phyloP scores from a whole-genome alignment of 139 green algal genomes.

The Medakamo hakoo region DNA sequence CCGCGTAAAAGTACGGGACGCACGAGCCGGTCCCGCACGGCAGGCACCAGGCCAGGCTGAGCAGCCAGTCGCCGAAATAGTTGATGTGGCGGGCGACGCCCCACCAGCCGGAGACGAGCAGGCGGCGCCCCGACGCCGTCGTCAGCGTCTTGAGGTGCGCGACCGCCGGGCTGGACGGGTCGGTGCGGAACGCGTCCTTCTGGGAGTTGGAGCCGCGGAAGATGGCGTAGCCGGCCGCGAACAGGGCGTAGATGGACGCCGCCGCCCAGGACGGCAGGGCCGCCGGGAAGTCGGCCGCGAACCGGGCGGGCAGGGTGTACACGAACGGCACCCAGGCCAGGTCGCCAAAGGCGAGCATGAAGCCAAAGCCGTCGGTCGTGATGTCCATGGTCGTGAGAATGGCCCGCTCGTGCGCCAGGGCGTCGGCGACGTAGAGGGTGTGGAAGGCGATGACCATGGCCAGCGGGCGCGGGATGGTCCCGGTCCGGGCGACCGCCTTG shows the following conservation, averaged over 20 bases:
- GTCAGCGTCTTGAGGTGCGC: slow-evolving; percentile 57
- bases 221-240: slow-evolving; percentile 65
- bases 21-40: slow-evolving; percentile 57
- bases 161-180: slow-evolving; percentile 52
- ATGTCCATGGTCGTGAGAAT: slow-evolving; percentile 98
- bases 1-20: slow-evolving; percentile 91
- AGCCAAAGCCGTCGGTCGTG: slow-evolving; percentile 93
- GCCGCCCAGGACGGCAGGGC: slow-evolving; percentile 21
- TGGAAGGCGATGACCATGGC: slow-evolving; percentile 70
- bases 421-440: slow-evolving; percentile 38
- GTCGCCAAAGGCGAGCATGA: slow-evolving; percentile 97
- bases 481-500: slow-evolving; percentile 36
- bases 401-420: slow-evolving; percentile 46
- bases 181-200: slow-evolving; percentile 76
- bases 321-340: slow-evolving; percentile 94
- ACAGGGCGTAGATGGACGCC: slow-evolving; percentile 41
- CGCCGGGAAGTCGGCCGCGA: slow-evolving; percentile 44
- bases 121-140: slow-evolving; percentile 58
- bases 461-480: slow-evolving; percentile 47
- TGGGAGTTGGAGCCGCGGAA: slow-evolving; percentile 90
- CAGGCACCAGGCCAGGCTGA: slow-evolving; percentile 84
- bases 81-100: slow-evolving; percentile 82
- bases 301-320: slow-evolving; percentile 72
- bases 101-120: slow-evolving; percentile 85
- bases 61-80: slow-evolving; percentile 88